phyloP scores from a whole-genome alignment of 208 protist species.

The Acanthamoeba culbertsoni region DNA sequence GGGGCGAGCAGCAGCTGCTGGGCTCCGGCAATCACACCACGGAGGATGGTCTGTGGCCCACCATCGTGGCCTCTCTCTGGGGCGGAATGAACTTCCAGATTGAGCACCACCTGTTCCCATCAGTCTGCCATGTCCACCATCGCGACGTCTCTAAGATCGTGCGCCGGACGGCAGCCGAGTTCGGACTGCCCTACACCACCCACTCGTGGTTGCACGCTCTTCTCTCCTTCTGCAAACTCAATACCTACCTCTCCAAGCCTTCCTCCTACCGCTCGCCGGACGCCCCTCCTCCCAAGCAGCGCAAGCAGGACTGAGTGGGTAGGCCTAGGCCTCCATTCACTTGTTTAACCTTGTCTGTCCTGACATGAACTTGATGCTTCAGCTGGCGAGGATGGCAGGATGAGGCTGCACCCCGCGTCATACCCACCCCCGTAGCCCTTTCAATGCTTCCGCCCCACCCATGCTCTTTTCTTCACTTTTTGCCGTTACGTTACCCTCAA shows the following conservation, averaged over 20 bases:
- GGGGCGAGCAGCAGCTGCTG: constrained; percentile 54
- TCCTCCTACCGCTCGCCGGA: constrained; percentile 6
- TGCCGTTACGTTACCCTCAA: too few species aligned
- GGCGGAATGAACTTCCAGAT: constrained; percentile 62
- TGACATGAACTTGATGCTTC: too few species aligned
- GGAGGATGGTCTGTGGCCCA: constrained; percentile 54
- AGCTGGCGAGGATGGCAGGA: too few species aligned
- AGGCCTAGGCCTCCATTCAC: too few species aligned
- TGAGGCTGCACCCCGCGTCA: too few species aligned
- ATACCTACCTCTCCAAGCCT: neutral
- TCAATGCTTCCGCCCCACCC: too few species aligned
- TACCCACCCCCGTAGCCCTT: too few species aligned
- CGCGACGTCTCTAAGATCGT: constrained; percentile 23
- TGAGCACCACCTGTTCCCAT: constrained; percentile 57
- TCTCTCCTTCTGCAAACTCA: neutral
- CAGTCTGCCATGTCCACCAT: constrained; percentile 18
- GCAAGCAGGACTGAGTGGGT: constrained; percentile 46
- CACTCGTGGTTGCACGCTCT: constrained; percentile 53
- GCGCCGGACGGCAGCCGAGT: neutral
- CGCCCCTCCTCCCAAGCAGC: constrained; percentile 9
- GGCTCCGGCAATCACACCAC: constrained; percentile 56
- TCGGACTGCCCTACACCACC: constrained; percentile 36
- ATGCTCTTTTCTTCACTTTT: too few species aligned
- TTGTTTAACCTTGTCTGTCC: too few species aligned
- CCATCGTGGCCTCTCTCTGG: constrained; percentile 69